These are phyloP conservation scores for Postia placenta DNA, from an alignment of 768 basidiomycete genomes.

Conservation along the genomic window DNA sequence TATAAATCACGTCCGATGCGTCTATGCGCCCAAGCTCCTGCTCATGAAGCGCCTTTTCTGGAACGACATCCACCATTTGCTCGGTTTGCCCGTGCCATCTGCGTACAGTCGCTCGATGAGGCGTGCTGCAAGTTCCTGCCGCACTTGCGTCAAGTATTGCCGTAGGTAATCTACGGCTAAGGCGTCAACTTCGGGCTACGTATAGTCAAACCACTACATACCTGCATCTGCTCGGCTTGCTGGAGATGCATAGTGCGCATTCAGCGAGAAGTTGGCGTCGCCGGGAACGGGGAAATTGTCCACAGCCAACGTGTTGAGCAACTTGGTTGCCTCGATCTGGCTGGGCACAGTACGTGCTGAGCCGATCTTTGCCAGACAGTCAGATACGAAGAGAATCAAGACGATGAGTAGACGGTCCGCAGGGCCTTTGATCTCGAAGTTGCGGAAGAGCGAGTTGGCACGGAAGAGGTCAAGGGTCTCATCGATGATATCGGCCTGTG, in stretches of 20 bases:
- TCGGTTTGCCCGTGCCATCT: constrained; percentile 89
- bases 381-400: constrained; percentile 95
- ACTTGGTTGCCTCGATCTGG: constrained; percentile 82
- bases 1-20: neutral
- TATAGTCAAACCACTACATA: constrained; percentile 31
- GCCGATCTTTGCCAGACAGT: constrained; percentile 91
- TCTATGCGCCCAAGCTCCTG: constrained; percentile 56
- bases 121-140: constrained; percentile 86
- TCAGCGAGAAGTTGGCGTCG: constrained; percentile 91
- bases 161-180: constrained; percentile 71
- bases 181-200: too few species aligned
- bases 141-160: constrained; percentile 85
- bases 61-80: constrained; percentile 99
- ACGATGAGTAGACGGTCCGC: constrained; percentile 95
- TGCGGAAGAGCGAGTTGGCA: constrained; percentile 97
- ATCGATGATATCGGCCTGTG: constrained; percentile 84
- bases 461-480: constrained; percentile 96
- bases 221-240: constrained; percentile 74
- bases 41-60: constrained; percentile 97
- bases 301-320: constrained; percentile 86
- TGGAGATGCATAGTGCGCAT: constrained; percentile 85
- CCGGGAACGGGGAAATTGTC: constrained; percentile 93
- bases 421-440: constrained; percentile 99
- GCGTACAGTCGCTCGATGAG: constrained; percentile 87
- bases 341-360: constrained; percentile 58